Evolutionary conservation across 2,329 filamentous ascomycete genomes (phyloP), one percentile per base, ranked within the genome.

Genomic region (Dichotomopilus funicola): DNA sequence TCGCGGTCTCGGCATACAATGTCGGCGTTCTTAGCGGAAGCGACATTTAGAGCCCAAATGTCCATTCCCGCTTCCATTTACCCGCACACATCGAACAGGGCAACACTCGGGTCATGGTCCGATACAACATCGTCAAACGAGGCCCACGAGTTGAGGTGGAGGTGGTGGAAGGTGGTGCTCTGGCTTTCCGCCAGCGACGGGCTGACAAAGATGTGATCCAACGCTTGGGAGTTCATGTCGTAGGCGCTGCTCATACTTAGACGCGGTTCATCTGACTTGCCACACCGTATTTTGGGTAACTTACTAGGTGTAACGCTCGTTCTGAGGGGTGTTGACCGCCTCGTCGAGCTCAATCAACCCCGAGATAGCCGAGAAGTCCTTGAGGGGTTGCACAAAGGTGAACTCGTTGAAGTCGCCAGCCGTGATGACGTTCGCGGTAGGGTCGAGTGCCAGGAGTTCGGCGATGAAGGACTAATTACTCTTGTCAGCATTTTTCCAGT

Each of bases 401-500:
- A 87, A 89, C 67, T 89, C 86, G 73, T 89, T 89, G 67, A 85
- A 89, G 70, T 89, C 86, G 33, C 86, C 86, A 0, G 81, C 78
- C 2, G 76, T 71, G 57, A 89, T 76, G 61, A 89, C 67, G 31
- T 73, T 73, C 0, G 86, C 85, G 12, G 76, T 69, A 9, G 72
- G 66, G 68, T 88, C 79, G 42, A 76, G 64, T 6, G 72, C 67
- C 19, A 88, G 76, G 61, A 89, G 82, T 55, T 79, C 55, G 1
- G 74, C 69, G 52, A 85, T 74, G 63, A 87, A 87, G 11, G 71
- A 62, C 76, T 76, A 27, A 3, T 27, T 27, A 38, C 45, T 8
- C 6, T 10, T 5, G 57, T 63, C 31, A 59, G 60, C 53, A 36
- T 36, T 3, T 2, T 5, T 10, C 4, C 19, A 19, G 11, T 36